phyloP scores from a whole-genome alignment of 1,284 basidiomycete species.

The Stereum hirsutum region DNA sequence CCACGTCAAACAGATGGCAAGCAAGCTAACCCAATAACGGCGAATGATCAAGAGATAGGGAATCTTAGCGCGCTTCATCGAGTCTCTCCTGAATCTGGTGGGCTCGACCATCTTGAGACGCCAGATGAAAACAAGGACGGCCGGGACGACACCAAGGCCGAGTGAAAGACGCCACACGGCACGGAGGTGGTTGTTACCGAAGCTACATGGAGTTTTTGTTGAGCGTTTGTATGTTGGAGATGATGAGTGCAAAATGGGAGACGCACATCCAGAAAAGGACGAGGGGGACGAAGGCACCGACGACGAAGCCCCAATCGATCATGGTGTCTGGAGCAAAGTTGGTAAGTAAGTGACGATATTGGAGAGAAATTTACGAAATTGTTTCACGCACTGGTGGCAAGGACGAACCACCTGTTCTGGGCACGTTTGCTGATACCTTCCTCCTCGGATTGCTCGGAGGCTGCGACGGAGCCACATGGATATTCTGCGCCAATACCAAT shows the following conservation, averaged over 20 bases:
- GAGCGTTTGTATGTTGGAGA: neutral
- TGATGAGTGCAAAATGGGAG: neutral
- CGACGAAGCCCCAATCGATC: constrained; percentile 86
- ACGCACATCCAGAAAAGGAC: constrained; percentile 80
- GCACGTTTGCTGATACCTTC: constrained; percentile 65
- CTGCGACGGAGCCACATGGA: constrained; percentile 87
- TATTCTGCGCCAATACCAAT: constrained; percentile 88
- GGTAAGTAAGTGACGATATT: constrained; percentile 2
- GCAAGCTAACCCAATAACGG: constrained; percentile 68
- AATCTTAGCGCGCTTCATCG: constrained; percentile 67
- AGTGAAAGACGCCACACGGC: constrained; percentile 86
- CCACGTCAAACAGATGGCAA: constrained; percentile 70
- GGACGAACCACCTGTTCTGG: constrained; percentile 81
- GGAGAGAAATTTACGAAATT: neutral
- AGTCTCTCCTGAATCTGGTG: constrained; percentile 55
- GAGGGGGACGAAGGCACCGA: constrained; percentile 77
- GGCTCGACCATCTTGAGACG: constrained; percentile 83
- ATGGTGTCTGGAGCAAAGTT: constrained; percentile 48
- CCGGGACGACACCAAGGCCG: constrained; percentile 82
- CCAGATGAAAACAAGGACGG: constrained; percentile 77
- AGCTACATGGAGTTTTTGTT: constrained; percentile 38
- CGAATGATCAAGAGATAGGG: constrained; percentile 77
- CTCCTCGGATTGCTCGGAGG: constrained; percentile 86
- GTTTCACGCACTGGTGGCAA: constrained; percentile 64
- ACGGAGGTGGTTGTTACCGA: constrained; percentile 71